These are phyloP conservation scores for Cyclanthera cordifolia DNA, from an alignment of 306 rosid species.

Conservation along the genomic window DNA sequence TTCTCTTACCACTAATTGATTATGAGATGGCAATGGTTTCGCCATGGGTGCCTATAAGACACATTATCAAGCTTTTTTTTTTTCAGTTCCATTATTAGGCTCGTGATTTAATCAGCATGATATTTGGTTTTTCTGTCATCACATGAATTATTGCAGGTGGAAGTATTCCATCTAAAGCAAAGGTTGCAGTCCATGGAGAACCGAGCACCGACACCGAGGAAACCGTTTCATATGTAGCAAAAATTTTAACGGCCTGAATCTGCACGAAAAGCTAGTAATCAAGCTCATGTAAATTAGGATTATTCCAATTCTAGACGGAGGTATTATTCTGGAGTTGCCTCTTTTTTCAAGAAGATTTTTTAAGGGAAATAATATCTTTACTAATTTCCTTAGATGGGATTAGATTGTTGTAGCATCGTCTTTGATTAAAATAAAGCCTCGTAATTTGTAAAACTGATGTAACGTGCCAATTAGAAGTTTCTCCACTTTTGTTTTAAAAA, in stretches of 20 bases:
- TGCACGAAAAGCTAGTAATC: neutral
- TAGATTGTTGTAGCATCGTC: neutral
- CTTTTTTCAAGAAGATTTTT: neutral
- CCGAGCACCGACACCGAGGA: conserved; percentile 81
- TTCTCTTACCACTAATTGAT: too few relatives aligned
- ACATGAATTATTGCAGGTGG: conserved; percentile 35
- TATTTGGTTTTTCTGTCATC: neutral
- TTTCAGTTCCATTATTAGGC: neutral
- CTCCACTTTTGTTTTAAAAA: too few relatives aligned
- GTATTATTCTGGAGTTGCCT: neutral
- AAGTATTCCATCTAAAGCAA: conserved; percentile 90
- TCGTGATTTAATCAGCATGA: neutral
- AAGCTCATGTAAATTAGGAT: neutral
- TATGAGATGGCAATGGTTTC: too few relatives aligned
- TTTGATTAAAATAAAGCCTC: neutral
- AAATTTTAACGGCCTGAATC: neutral
- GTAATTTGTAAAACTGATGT: too few relatives aligned
- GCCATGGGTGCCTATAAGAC: neutral
- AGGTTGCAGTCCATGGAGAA: conserved; percentile 85
- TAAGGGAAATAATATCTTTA: neutral
- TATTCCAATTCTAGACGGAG: neutral
- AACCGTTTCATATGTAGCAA: conserved; percentile 54
- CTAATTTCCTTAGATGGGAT: neutral
- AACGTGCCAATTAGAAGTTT: neutral
- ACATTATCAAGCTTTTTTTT: neutral